Evolutionary conservation across 2,329 filamentous ascomycete species (phyloP).

Genomic region (Penicillium hesseltinei): DNA sequence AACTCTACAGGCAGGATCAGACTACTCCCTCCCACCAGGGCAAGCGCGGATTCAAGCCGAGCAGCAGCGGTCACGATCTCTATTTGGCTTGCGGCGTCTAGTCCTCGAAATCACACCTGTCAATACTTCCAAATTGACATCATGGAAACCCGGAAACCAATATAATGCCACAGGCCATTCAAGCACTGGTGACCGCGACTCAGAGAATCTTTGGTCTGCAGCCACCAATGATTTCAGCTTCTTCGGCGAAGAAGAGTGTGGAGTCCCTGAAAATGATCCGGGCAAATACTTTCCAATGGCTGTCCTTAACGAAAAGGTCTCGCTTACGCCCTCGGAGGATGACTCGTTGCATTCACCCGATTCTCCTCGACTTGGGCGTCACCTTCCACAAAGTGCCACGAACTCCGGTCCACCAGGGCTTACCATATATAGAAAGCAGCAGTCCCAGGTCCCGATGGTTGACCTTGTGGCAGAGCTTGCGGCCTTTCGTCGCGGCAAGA

Average conservation of each 20-base stretch:
- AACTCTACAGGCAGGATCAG: constrained; percentile 52
- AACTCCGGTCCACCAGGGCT: constrained; percentile 2
- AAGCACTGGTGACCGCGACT: constrained; percentile 59
- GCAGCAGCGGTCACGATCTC: constrained; percentile 48
- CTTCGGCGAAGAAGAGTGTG: constrained; percentile 58
- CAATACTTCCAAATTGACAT: constrained; percentile 20
- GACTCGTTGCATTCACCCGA: constrained; percentile 19
- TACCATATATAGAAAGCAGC: constrained; percentile 7
- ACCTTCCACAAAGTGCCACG: constrained; percentile 9
- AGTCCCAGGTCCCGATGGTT: constrained; percentile 26
- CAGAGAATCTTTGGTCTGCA: constrained; percentile 59
- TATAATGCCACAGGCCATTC: constrained; percentile 52
- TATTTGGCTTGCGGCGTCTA: constrained; percentile 57
- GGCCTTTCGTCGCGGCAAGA: constrained; percentile 54
- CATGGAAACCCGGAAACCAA: constrained; percentile 45
- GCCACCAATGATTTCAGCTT: constrained; percentile 61
- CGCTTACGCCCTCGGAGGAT: constrained; percentile 38
- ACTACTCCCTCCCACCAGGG: constrained; percentile 60
- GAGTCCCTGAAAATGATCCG: constrained; percentile 47
- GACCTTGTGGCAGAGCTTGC: constrained; percentile 57
- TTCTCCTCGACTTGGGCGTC: constrained; percentile 11
- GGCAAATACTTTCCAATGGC: constrained; percentile 47
- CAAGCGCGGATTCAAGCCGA: constrained; percentile 50
- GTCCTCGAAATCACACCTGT: constrained; percentile 54
- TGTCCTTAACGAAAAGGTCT: constrained; percentile 45